Evolutionary conservation across 2,329 filamentous ascomycete species (phyloP), one percentile per base, ranked within the genome.

Genomic region (Diplodia scrobiculata): DNA sequence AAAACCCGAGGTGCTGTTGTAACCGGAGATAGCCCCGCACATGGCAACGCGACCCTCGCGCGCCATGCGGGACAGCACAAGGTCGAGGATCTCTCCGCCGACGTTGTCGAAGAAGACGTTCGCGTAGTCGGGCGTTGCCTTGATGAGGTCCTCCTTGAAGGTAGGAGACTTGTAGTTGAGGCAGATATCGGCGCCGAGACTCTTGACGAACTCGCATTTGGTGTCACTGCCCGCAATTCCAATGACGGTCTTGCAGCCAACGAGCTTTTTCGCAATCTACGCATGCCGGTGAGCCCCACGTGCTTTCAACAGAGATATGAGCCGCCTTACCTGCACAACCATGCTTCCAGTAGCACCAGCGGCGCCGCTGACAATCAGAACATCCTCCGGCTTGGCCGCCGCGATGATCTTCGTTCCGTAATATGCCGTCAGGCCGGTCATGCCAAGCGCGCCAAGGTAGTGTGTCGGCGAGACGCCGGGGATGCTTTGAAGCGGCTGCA

Each of bases 281-380:
- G 84, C 81, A 0, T 13, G 9, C 27, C 17, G 36, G 14, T 65
- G 48, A 65, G 63, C 34, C 5, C 6, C 17, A 25, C n/a, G 27
- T 32, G 1, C 9, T 7, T 14, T 41, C 5, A 19, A 50, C 25
- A 36, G 19, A 36, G n/a, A 11, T 3, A 9, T 10, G 14, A 5
- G 5, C 17, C 7, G 19, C n/a, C 34, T 52, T 17, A 93, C 91
- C 78, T 94, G 91, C 0, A 89, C 90, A 0, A 86, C 90, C 1
- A 93, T 85, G 72, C 85, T 89, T 1, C 91, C 91, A 0, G 91
- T 93, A 0, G 90, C 91, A 1, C 91, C 91, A 0, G 91, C 91
- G 1, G 91, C 91, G 6, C 89, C 90, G 9, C 87, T 90, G 0
- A 94, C 88, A 7, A 93, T 89, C 1, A 94, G 90, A 3, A 89